These are phyloP conservation scores for Madurella fahalii DNA, from an alignment of 2,329 filamentous ascomycete species.

Conservation along the genomic window DNA sequence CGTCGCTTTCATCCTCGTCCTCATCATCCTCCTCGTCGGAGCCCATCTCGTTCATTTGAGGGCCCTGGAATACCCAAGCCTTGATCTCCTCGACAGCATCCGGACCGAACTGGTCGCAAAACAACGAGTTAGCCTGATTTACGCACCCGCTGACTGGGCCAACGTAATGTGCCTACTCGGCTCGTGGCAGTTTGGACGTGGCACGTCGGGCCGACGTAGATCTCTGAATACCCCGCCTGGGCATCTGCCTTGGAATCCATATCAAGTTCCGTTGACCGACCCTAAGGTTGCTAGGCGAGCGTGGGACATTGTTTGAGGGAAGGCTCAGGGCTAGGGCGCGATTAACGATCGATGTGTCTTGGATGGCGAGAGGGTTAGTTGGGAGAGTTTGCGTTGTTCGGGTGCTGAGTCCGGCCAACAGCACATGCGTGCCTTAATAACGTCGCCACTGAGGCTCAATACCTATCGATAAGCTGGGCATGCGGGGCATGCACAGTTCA, in stretches of 20 bases:
- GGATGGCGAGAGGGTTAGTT: neutral
- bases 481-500: neutral
- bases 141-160: too few species aligned
- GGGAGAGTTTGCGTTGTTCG: neutral
- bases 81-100: slow-evolving; percentile 22
- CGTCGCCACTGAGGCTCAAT: too few species aligned
- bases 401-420: neutral
- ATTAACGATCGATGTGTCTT: neutral
- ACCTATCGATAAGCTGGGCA: slow-evolving; percentile 9
- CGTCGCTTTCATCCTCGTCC: slow-evolving; percentile 17
- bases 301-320: slow-evolving; percentile 7
- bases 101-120: slow-evolving; percentile 21
- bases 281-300: neutral
- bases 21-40: slow-evolving; percentile 20
- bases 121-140: neutral
- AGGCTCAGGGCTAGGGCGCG: neutral
- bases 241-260: slow-evolving; percentile 2
- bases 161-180: slow-evolving; percentile 22
- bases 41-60: slow-evolving; percentile 8
- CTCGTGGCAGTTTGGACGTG: slow-evolving; percentile 28
- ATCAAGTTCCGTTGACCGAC: slow-evolving; percentile 9
- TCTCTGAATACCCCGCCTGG: slow-evolving; percentile 15
- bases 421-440: neutral
- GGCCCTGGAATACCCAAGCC: slow-evolving; percentile 13
- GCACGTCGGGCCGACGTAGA: slow-evolving; percentile 26